Evolutionary conservation across 805 yeast species (phyloP).

Genomic region (Ogataea naganishii): DNA sequence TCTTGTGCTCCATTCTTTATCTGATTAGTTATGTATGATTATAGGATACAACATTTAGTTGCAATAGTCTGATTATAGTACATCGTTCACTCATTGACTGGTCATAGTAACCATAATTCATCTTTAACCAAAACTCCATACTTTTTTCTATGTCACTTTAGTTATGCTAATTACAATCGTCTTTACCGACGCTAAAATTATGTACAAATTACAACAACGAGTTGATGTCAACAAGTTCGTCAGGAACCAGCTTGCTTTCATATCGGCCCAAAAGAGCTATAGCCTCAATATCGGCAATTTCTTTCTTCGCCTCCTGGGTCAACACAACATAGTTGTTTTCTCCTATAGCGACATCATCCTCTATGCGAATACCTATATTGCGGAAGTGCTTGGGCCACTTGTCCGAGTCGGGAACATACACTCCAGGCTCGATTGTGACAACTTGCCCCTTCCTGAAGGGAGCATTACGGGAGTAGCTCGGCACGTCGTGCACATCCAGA

Average conservation of each 20-base stretch:
- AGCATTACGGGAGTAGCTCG: conserved; percentile 48
- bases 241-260: too few species aligned
- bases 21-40: conserved; percentile 4
- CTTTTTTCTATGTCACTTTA: too few species aligned
- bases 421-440: conserved; percentile 92
- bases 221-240: too few species aligned
- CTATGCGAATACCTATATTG: conserved; percentile 90
- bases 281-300: conserved; percentile 70
- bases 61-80: too few species aligned
- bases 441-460: conserved; percentile 65
- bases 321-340: conserved; percentile 42
- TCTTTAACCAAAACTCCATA: too few species aligned
- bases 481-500: conserved; percentile 81
- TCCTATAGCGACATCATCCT: conserved; percentile 86
- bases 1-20: conserved; percentile 7
- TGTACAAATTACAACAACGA: too few species aligned
- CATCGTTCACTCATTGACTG: too few species aligned
- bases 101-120: too few species aligned
- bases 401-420: conserved; percentile 71
- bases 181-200: too few species aligned
- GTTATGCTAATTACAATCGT: too few species aligned
- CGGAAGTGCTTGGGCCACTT: conserved; percentile 73
- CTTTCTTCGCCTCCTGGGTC: conserved; percentile 81
- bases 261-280: too few species aligned
- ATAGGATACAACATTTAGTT: too few species aligned